Base-by-base conservation (phyloP, 495 filamentous ascomycete species). In the Chaetomium fimeti region DNA sequence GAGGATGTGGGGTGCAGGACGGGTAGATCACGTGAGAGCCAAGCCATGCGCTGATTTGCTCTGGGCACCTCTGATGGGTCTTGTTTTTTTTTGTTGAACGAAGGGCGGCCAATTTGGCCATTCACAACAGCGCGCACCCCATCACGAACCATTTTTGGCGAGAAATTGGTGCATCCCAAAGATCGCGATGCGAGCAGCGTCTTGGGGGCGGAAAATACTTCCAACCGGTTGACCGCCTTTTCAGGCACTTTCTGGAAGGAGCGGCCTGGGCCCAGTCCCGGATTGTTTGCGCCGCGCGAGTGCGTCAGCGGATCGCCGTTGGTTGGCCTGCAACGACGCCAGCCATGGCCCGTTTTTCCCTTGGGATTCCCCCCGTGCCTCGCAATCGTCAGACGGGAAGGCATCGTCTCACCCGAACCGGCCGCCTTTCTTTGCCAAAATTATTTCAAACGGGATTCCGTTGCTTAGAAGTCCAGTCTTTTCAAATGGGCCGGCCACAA, bases 1-100 rank as follows among this genome's bases (percentile, higher is more conserved):
- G 56, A 66, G 57, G 49, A 55, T 64, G 71, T 74, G 72, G 71
- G 68, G 72, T 66, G 65, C 72, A 73, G 63, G 42, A 66, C 45
- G 16, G 4, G 43, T 36, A 11, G 3, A 1, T 29, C 72, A 74
- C 72, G 72, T 74, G 72, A 74, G 24, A 15, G 52, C 53, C 58
- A 66, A 69, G 58, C 16, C 28, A 24, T 13, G 62, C 51, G 51
- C 65, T 73, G 51, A 70, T 72, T 70, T 45, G 70, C 11, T 36
- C 6, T 15, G 42, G 27, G n/a, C 27, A 8, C 22, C 40, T 40
- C 54, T 47, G 48, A 52, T 52, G 49, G 65, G 20, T 20, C 29
- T 11, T n/a, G n/a, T n/a, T n/a, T 28, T 11, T 47, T 48, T 56
- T 25, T 45, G 45, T 63, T 8, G 55, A n/a, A 8, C 22, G 40